Percentiles rank a stretch among this genome's conserved stretches.
Conservation (phyloP, 2,329 filamentous ascomycete species). For the Albophoma yamanashiensis region DNA sequence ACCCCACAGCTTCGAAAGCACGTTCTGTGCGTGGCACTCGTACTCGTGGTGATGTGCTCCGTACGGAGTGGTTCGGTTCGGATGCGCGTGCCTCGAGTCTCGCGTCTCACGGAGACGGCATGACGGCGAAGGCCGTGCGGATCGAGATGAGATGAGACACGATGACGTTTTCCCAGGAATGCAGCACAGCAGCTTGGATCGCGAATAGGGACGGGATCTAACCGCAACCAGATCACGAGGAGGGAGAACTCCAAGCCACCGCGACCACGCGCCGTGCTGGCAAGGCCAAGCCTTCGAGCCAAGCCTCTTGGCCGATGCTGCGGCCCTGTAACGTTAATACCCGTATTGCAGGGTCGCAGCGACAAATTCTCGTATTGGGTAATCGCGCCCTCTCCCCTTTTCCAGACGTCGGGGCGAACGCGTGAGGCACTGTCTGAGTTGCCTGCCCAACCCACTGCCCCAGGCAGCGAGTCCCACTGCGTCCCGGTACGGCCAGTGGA, state of each 20-base stretch:
- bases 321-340: not conserved
- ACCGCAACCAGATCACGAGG: not conserved
- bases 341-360: not conserved
- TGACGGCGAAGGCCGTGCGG: not conserved
- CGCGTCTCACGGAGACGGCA: not conserved
- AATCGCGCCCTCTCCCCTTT: not conserved
- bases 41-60: not conserved
- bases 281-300: not conserved
- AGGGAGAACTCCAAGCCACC: not conserved
- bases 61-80: not conserved
- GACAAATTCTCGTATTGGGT: not conserved
- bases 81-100: not conserved
- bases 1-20: not conserved
- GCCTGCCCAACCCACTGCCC: not conserved
- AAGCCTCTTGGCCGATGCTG: not conserved
- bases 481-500: not conserved
- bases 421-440: not conserved
- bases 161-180: not conserved
- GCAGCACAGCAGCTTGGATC: not conserved
- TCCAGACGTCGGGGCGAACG: not conserved
- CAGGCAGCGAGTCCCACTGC: not conserved
- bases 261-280: not conserved
- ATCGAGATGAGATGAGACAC: not conserved
- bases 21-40: no score
- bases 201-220: not conserved